These are phyloP conservation scores for Maudiozyma serrabonitensis DNA, from an alignment of 805 yeast species.

Conservation along the genomic window DNA sequence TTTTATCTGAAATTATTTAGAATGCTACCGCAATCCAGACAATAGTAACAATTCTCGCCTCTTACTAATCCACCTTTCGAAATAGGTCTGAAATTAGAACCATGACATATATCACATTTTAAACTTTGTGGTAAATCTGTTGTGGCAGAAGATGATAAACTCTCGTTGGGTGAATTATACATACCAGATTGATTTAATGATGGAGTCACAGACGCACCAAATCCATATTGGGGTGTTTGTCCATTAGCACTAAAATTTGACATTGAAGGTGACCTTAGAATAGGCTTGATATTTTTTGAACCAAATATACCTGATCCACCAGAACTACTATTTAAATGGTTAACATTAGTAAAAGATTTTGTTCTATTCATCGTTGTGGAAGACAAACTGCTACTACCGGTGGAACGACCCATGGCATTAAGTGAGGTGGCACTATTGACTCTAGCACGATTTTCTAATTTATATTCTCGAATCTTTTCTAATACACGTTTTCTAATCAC, in stretches of 20 bases:
- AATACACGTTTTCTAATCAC: slow-evolving; percentile 32
- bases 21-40: slow-evolving; percentile 12
- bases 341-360: slow-evolving; percentile 2
- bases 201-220: neutral
- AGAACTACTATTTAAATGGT: neutral
- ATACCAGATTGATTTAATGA: neutral
- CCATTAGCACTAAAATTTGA: neutral
- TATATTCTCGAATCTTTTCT: slow-evolving; percentile 10
- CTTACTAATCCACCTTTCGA: slow-evolving; percentile 3
- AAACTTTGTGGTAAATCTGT: slow-evolving; percentile 1
- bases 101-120: slow-evolving; percentile 10
- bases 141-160: neutral
- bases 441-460: neutral
- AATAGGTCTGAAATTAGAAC: slow-evolving; percentile 7
- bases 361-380: slow-evolving; percentile 2
- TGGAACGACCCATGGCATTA: slow-evolving; percentile 1
- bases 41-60: slow-evolving; percentile 4
- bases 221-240: neutral
- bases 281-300: neutral
- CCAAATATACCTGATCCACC: neutral
- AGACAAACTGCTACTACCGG: neutral
- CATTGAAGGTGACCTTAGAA: neutral
- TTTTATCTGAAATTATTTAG: slow-evolving; percentile 12
- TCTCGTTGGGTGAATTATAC: neutral
- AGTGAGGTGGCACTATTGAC: slow-evolving; percentile 2